Conservation (phyloP, 805 yeast species). For the Sporopachydermia quercuum region DNA sequence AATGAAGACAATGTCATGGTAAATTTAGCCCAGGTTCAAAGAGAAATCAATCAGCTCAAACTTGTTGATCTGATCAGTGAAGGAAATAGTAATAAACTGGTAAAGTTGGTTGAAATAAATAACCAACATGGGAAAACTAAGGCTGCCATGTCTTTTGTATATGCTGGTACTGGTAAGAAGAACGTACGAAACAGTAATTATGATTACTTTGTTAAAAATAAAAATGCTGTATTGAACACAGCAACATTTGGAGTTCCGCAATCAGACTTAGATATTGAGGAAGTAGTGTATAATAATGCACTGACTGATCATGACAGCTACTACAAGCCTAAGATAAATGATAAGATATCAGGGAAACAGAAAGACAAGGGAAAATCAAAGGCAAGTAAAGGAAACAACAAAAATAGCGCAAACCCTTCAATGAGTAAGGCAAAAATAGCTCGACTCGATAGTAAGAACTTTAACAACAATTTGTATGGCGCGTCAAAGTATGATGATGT, state of each 20-base stretch:
- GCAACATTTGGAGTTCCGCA: too few relatives aligned
- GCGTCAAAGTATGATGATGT: neutral
- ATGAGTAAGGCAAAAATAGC: neutral
- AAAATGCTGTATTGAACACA: neutral
- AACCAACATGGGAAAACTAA: neutral
- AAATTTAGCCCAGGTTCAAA: neutral
- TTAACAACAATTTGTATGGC: neutral
- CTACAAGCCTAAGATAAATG: too few relatives aligned
- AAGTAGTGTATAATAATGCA: neutral
- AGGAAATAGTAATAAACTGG: neutral
- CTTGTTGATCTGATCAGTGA: neutral
- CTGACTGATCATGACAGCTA: too few relatives aligned
- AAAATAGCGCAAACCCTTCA: too few relatives aligned
- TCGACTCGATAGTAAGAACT: neutral
- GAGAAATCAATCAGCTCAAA: neutral
- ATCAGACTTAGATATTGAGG: too few relatives aligned
- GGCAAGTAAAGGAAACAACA: too few relatives aligned
- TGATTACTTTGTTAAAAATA: neutral
- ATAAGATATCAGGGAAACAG: neutral
- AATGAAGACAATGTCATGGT: neutral
- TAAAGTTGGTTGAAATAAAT: neutral
- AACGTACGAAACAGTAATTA: neutral
- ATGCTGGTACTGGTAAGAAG: neutral
- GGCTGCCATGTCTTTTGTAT: neutral
- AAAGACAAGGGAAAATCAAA: neutral